Percentiles rank a stretch among this genome's conserved stretches.
These are phyloP conservation scores for Gastrodia elata DNA, from an alignment of 106 monocot genomes.

Conservation along the genomic window DNA sequence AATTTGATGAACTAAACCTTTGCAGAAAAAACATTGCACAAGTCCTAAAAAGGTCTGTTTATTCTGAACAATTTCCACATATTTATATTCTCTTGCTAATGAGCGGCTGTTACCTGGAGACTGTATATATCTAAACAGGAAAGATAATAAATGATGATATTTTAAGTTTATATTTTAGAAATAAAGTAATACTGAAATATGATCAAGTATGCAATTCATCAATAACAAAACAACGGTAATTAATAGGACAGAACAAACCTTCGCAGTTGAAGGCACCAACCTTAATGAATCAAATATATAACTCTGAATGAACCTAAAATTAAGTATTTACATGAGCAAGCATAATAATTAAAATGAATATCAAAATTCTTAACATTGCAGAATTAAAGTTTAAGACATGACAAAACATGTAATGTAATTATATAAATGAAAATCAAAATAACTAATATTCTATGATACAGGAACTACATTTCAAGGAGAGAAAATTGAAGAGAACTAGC, in stretches of 20 bases:
- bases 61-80: conserved; percentile 87
- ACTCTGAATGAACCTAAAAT: conserved; percentile 46
- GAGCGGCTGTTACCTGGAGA: conserved; percentile 84
- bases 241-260: conserved; percentile 26
- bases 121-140: conserved; percentile 49
- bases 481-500: too few species aligned
- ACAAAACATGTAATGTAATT: background rate
- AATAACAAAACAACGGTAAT: background rate
- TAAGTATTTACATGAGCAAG: conserved; percentile 5
- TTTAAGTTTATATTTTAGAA: background rate
- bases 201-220: background rate
- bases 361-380: background rate
- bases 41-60: conserved; percentile 75
- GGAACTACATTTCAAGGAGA: background rate
- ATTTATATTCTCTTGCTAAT: conserved; percentile 88
- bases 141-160: background rate
- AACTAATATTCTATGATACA: background rate
- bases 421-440: background rate
- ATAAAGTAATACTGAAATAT: background rate
- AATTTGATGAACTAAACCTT: background rate
- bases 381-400: background rate
- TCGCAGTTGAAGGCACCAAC: conserved; percentile 68
- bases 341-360: background rate
- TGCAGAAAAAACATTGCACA: conserved; percentile 58
- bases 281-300: conserved; percentile 74